phyloP scores from a whole-genome alignment of 2,329 filamentous ascomycete species.

The Aspergillus quadricinctus region DNA sequence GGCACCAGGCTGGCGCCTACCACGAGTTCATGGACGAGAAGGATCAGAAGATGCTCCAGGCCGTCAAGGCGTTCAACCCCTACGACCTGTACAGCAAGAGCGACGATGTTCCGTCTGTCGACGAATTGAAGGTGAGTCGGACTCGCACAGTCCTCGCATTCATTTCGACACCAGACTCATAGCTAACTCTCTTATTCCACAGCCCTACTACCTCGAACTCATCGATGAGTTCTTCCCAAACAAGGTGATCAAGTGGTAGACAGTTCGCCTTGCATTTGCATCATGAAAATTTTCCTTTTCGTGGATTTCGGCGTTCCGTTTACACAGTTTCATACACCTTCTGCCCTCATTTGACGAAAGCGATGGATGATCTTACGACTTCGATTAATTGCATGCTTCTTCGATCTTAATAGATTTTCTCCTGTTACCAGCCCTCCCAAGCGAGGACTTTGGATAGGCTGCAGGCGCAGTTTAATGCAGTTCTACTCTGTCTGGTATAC shows the following conservation, averaged over 20 bases:
- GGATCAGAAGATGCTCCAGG: conserved; percentile 73
- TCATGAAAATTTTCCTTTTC: not conserved
- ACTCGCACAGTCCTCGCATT: not conserved
- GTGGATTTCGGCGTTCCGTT: not conserved
- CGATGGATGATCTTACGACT: not conserved
- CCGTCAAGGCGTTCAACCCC: conserved; percentile 82
- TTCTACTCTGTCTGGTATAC: not conserved
- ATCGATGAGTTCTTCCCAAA: conserved; percentile 71
- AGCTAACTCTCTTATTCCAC: conserved; percentile 10
- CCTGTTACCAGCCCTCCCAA: not conserved
- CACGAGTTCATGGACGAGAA: conserved; percentile 76
- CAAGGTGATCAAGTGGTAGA: conserved; percentile 65
- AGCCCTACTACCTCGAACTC: conserved; percentile 69
- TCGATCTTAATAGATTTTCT: not conserved
- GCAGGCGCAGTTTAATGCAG: not conserved
- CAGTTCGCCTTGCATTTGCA: not conserved
- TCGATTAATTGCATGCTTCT: not conserved
- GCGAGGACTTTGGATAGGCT: not conserved
- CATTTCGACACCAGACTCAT: too few species aligned
- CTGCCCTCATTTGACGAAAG: not conserved
- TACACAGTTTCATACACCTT: not conserved
- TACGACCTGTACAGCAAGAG: conserved; percentile 93
- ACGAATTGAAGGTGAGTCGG: conserved; percentile 64
- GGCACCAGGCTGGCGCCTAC: conserved; percentile 81
- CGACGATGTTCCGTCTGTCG: conserved; percentile 70